Percentiles rank a stretch among this genome's conserved stretches.
Evolutionary conservation across 495 filamentous ascomycete species (phyloP).

Genomic region (Podospora australis): DNA sequence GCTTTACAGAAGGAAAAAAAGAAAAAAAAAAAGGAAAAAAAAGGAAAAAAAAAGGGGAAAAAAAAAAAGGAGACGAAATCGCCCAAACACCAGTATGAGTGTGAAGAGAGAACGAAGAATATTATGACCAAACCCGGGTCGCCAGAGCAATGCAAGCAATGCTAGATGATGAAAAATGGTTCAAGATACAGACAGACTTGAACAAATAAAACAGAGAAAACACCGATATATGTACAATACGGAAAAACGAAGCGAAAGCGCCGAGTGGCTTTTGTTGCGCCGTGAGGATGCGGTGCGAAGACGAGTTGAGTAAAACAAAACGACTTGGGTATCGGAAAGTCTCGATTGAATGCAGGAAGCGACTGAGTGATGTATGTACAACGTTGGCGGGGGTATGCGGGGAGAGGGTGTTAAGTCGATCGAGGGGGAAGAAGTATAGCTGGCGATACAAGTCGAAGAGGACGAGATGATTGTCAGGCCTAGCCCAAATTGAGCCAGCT

Average conservation of each 20-base stretch:
- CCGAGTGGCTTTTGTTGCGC: neutral
- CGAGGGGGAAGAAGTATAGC: neutral
- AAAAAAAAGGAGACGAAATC: too few relatives aligned
- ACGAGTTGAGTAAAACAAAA: neutral
- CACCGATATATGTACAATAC: slow-evolving; percentile 5
- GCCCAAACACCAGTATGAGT: neutral
- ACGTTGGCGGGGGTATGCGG: neutral
- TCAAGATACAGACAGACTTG: neutral
- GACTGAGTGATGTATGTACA: too few relatives aligned
- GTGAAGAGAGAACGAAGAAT: neutral
- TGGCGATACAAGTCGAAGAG: neutral
- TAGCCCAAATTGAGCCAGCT: slow-evolving; percentile 67
- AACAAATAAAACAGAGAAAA: slow-evolving; percentile 9
- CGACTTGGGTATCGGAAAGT: neutral
- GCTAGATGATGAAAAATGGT: slow-evolving; percentile 2
- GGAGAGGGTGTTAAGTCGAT: neutral
- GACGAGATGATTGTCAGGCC: slow-evolving; percentile 1
- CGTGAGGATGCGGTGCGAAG: neutral
- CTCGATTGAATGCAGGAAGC: neutral
- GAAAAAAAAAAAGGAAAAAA: too few relatives aligned
- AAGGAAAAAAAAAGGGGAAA: too few relatives aligned
- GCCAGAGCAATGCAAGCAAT: slow-evolving; percentile 16
- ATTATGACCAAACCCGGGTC: slow-evolving; percentile 18
- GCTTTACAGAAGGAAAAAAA: too few relatives aligned
- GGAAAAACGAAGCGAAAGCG: neutral